Base-by-base conservation (phyloP, 1,284 basidiomycete genomes). In the Ceratobasidium sp. region DNA sequence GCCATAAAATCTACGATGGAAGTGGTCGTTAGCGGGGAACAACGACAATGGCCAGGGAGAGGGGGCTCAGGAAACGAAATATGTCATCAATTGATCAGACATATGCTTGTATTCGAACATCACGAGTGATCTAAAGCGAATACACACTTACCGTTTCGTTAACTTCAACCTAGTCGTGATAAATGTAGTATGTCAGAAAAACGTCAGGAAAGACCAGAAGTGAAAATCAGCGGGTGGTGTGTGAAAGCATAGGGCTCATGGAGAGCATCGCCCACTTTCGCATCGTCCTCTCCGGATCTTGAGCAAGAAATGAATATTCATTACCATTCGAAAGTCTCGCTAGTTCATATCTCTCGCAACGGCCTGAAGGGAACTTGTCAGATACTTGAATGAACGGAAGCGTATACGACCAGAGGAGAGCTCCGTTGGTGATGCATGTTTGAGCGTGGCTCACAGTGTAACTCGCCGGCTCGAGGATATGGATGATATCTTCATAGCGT, bases 381-480 rank as follows among this genome's bases (percentile, higher is more conserved):
- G n/a, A n/a, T n/a, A n/a, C n/a, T n/a, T n/a, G n/a, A n/a, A n/a
- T n/a, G n/a, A n/a, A n/a, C n/a, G n/a, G n/a, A n/a, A n/a, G n/a
- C n/a, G n/a, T n/a, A n/a, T n/a, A n/a, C n/a, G n/a, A n/a, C n/a
- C n/a, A n/a, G n/a, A n/a, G n/a, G 76, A 77, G 78, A 74, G 81
- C 81, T 91, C 89, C 88, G 89, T 88, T 90, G 89, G 89, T 91
- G 89, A 90, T 91, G 89, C 89, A 91, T 90, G 89, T 90, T 88
- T 81, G 85, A 89, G 89, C 83, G 81, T 80, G 89, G 89, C 85
- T 90, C 89, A 90, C 87, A 82, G 80, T 80, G 84, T 59, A 49
- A 82, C 83, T 90, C 89, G 88, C 89, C 88, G 81, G 84, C 89
- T 90, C 89, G 87, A 80, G 83, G 81, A 82, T 88, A 88, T 73